Percentiles rank a stretch among this genome's conserved stretches.
These are phyloP conservation scores for Trichosanthes cucumerina DNA, from an alignment of 306 rosid genomes.

Conservation along the genomic window DNA sequence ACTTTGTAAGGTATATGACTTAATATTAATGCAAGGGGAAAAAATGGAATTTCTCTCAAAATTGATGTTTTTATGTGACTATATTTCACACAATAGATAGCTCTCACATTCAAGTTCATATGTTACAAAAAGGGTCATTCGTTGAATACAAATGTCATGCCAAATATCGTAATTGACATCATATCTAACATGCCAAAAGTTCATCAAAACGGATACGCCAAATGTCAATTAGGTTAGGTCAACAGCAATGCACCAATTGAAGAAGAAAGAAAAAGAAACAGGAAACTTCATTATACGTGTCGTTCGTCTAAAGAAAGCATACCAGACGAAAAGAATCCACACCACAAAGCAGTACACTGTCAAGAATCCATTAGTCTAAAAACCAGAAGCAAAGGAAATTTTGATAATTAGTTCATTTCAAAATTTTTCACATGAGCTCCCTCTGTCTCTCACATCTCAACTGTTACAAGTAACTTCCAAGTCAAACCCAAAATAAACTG, in stretches of 20 bases:
- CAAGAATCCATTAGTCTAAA: not conserved
- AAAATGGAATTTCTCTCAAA: no score
- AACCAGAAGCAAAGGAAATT: not conserved
- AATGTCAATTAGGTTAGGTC: not conserved
- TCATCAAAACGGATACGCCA: not conserved
- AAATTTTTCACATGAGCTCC: conserved; percentile 6
- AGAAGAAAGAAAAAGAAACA: not conserved
- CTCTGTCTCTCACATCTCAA: conserved; percentile 7
- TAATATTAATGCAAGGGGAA: no score
- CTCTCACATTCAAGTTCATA: not conserved
- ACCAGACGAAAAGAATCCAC: not conserved
- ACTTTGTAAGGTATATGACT: no score
- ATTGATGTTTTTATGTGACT: no score
- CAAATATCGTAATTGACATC: not conserved
- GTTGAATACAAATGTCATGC: not conserved
- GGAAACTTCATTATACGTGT: not conserved
- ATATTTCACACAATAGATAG: not conserved
- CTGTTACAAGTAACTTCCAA: conserved; percentile 10
- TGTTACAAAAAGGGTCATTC: not conserved
- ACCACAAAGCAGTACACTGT: not conserved
- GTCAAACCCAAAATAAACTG: conserved; percentile 9
- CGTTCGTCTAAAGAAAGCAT: not conserved
- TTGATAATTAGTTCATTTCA: conserved; percentile 8
- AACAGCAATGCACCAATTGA: not conserved
- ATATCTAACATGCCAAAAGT: not conserved